Conservation (phyloP, 768 basidiomycete species). For the Lentinula aciculospora region DNA sequence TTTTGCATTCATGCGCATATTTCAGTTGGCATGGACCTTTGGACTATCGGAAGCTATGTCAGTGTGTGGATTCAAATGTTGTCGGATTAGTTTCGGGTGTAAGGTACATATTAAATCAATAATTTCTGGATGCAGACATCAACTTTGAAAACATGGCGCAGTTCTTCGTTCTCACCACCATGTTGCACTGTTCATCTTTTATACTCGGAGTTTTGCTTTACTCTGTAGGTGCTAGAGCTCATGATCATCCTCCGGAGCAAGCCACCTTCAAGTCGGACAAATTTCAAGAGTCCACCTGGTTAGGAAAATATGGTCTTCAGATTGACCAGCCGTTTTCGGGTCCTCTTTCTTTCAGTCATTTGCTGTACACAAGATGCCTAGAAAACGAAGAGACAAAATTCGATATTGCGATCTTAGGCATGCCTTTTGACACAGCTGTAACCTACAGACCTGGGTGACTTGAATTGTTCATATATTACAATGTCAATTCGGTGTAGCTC, state of each 20-base stretch:
- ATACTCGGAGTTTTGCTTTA: background rate
- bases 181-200: background rate
- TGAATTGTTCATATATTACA: constrained; percentile 19
- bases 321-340: constrained; percentile 75
- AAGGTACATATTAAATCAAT: too few relatives aligned
- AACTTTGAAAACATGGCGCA: background rate
- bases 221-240: background rate
- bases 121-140: too few relatives aligned
- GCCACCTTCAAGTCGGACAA: background rate
- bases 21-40: too few relatives aligned
- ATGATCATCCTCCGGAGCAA: background rate
- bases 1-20: too few relatives aligned
- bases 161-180: background rate
- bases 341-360: constrained; percentile 77
- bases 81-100: too few relatives aligned
- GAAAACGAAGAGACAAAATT: constrained; percentile 48
- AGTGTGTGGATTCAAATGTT: too few relatives aligned
- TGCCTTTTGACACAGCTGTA: constrained; percentile 73
- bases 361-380: constrained; percentile 69
- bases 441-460: constrained; percentile 53
- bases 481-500: background rate
- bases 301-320: constrained; percentile 69
- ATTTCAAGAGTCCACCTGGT: constrained; percentile 37
- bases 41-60: too few relatives aligned
- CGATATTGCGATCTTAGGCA: constrained; percentile 77